Percentiles rank a stretch among this genome's conserved stretches.
These are phyloP conservation scores for Leptographium procerum DNA, from an alignment of 2,329 filamentous ascomycete species.

Conservation along the genomic window DNA sequence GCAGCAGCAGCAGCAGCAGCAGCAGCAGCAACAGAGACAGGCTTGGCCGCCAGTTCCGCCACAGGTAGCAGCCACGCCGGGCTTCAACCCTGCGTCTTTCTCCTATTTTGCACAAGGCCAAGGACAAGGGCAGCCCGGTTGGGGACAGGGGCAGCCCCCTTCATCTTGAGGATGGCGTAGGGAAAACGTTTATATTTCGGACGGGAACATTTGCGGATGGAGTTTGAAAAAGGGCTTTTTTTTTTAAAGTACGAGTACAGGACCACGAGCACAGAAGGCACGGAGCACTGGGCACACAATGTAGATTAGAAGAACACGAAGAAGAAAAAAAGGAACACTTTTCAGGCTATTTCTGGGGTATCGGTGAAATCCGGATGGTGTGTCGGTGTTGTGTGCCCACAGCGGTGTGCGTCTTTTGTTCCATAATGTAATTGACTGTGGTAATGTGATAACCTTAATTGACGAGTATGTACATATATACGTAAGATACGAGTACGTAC, in stretches of 20 bases:
- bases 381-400: no score
- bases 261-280: no score
- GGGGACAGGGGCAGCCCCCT: conserved; percentile 5
- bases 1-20: conserved; percentile 4
- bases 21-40: conserved; percentile 1
- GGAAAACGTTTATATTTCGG: neutral
- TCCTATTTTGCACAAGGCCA: conserved; percentile 5
- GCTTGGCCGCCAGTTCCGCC: neutral
- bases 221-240: neutral
- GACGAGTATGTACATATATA: neutral
- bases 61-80: neutral
- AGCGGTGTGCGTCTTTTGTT: neutral
- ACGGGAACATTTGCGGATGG: neutral
- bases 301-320: neutral
- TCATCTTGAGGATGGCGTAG: neutral
- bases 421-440: no score
- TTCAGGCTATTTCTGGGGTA: neutral
- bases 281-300: neutral
- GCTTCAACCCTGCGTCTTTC: conserved; percentile 3
- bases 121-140: conserved; percentile 4
- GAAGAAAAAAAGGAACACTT: neutral
- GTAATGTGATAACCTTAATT: neutral
- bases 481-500: no score
- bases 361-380: neutral
- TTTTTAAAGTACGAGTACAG: neutral